phyloP scores from a whole-genome alignment of 345 rosid genomes.

The Barbarea vulgaris region DNA sequence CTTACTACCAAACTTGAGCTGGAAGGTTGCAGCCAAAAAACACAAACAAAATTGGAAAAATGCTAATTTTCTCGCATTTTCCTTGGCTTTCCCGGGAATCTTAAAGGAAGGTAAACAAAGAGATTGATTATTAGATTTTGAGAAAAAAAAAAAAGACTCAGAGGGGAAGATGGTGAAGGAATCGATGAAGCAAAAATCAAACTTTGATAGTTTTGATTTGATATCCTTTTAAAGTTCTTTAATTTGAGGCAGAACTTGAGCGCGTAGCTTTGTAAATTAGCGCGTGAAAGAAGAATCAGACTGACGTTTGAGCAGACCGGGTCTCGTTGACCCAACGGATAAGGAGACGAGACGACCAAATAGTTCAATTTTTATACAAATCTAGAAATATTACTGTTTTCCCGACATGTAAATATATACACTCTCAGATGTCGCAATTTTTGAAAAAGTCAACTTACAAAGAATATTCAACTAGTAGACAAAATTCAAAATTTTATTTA shows the following conservation, averaged over 20 bases:
- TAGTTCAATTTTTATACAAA: neutral
- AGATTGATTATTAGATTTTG: neutral
- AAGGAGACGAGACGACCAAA: conserved; percentile 13
- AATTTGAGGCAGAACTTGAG: neutral
- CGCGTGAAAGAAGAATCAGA: conserved; percentile 20
- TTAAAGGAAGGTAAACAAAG: neutral
- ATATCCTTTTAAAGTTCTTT: neutral
- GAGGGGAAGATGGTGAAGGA: neutral
- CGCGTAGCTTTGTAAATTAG: conserved; percentile 16
- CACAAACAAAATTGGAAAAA: no score
- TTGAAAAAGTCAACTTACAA: neutral
- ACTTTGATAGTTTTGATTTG: conserved; percentile 11
- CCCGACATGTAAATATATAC: conserved; percentile 13
- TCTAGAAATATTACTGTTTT: conserved; percentile 22
- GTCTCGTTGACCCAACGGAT: conserved; percentile 27
- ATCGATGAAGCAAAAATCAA: conserved; percentile 1
- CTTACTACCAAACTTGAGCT: conserved; percentile 35
- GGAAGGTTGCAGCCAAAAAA: conserved; percentile 4
- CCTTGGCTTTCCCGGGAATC: conserved; percentile 32
- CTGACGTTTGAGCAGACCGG: conserved; percentile 1
- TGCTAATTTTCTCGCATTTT: conserved; percentile 25
- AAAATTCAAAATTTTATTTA: neutral
- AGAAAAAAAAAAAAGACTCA: neutral
- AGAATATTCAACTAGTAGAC: neutral
- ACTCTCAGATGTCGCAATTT: neutral